Base-by-base conservation (phyloP, 2,329 filamentous ascomycete genomes). In the Phialophora chinensis region DNA sequence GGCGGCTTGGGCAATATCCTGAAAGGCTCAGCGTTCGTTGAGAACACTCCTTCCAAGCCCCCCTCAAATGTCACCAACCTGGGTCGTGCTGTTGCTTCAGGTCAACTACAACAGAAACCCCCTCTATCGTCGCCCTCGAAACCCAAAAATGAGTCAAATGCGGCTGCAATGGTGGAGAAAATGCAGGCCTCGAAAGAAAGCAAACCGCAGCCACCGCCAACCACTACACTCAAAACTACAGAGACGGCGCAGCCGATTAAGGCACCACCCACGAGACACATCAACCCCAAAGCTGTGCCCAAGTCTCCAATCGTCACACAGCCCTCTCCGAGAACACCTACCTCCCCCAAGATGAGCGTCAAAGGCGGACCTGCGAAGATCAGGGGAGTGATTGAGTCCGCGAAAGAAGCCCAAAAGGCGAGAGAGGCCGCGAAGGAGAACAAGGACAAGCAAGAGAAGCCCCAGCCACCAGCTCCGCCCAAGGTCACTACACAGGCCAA, bases 1-100 rank as follows among this genome's bases (percentile, higher is more conserved):
- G 66, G 63, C 23, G 72, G 69, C 31, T 61, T 74, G 35, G 74
- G 74, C 20, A 69, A 63, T 23, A 75, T 75, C 49, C 62, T 75
- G 63, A 76, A 76, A 66, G 74, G 74, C n/a, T 75, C 74, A 20
- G 68, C 74, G 7, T 75, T 75, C 58, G 71, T 72, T 44, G 68
- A 71, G 35, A 65, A 69, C 47, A 65, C 68, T 6, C 66, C 66
- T 11, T 56, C 62, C 14, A 63, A 64, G 63, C 54, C 55, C 25
- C 27, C 47, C 42, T 29, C 65, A 25, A 62, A 71, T 23, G 62
- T 56, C 5, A 64, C 29, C 33, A 64, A 65, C 27, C 31, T 57
- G 33, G 38, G 38, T 33, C 61, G 67, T 33, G 66, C 62, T 29
- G 64, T 63, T 27, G 33, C 69, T 52, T 62, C 59, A 49, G 64